Evolutionary conservation across 2,329 filamentous ascomycete genomes (phyloP), one percentile per base, ranked within the genome.

Genomic region (Hypoxylon sp.): DNA sequence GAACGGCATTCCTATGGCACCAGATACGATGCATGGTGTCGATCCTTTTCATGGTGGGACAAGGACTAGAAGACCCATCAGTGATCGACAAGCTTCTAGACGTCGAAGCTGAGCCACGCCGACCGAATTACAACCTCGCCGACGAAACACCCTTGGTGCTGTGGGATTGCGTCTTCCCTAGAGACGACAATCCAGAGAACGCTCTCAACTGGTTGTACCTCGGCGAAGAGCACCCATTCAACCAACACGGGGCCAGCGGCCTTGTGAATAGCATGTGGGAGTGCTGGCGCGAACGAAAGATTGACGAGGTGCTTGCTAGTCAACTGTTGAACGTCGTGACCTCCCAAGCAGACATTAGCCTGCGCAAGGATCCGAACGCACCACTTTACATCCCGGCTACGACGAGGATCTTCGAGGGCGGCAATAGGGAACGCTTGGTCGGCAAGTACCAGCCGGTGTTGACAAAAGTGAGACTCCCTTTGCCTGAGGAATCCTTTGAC

Each of bases 21-120:
- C 96, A 99, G 82, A 97, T 99, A 73, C 90, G 96, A 25, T 93
- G 95, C 82, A 95, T 99, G 89, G 90, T 97, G n/a, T 89, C 91
- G 14, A 85, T 98, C 6, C 84, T 99, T n/a, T 98, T 99, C 83
- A 85, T 96, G 10, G 90, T 98, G 7, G 96, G 93, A 30, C 96
- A 99, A 81, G 90, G 94, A 0, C 87, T 97, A 14, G 96, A 99
- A 79, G 78, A 85, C 30, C 92, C 95, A 0, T 87, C 87, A 0
- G 82, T 98, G 13, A 85, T 98, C 48, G 85, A 89, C 57, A 85
- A 91, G 25, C 84, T 99, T 46, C 86, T 99, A 27, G 92, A 98
- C 77, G 84, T 92, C 7, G 76, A 83, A 30, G 86, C 86, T 71
- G 91, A 90, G 74, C 93, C 95, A 1, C 83, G 89, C n/a, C 90